A percentile compares a stretch with the other conserved stretches of the same genome.
phyloP scores from a whole-genome alignment of 2,329 filamentous ascomycete species.

The Cladorrhinum sp. region DNA sequence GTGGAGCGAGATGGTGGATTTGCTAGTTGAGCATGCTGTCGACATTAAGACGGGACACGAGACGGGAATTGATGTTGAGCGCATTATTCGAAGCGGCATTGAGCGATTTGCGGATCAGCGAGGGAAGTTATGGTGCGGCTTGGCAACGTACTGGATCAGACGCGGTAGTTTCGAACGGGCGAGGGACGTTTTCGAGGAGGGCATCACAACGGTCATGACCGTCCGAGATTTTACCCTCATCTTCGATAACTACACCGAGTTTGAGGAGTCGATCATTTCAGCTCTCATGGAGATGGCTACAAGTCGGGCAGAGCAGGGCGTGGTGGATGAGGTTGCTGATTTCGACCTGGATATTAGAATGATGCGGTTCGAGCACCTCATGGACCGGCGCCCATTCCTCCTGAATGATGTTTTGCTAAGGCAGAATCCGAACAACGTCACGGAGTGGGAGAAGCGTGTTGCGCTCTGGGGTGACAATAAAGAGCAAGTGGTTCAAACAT shows the following conservation, averaged over 20 bases:
- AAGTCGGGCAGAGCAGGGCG: slow-evolving; percentile 71
- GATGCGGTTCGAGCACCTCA: slow-evolving; percentile 96
- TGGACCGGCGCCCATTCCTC: slow-evolving; percentile 94
- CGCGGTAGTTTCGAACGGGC: slow-evolving; percentile 89
- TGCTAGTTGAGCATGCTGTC: slow-evolving; percentile 86
- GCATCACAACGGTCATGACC: slow-evolving; percentile 96
- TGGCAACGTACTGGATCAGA: slow-evolving; percentile 96
- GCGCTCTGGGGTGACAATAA: slow-evolving; percentile 93
- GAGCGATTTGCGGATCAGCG: slow-evolving; percentile 87
- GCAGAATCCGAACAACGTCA: slow-evolving; percentile 94
- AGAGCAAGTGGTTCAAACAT: slow-evolving; percentile 86
- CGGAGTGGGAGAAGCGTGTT: slow-evolving; percentile 97
- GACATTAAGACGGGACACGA: slow-evolving; percentile 79
- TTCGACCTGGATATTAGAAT: slow-evolving; percentile 94
- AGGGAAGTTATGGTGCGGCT: slow-evolving; percentile 89
- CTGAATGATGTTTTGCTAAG: slow-evolving; percentile 93
- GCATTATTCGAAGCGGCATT: slow-evolving; percentile 90
- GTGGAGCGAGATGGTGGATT: slow-evolving; percentile 96
- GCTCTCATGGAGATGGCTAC: slow-evolving; percentile 87
- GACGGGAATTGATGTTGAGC: slow-evolving; percentile 82
- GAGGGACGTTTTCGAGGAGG: slow-evolving; percentile 91
- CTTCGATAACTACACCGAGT: slow-evolving; percentile 94
- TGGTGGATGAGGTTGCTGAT: slow-evolving; percentile 78
- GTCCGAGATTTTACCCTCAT: slow-evolving; percentile 95
- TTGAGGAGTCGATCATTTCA: slow-evolving; percentile 92